Percentiles rank a stretch among this genome's conserved stretches.
Conservation (phyloP, 2,329 filamentous ascomycete genomes). For the Ceratocystis cubensis region DNA sequence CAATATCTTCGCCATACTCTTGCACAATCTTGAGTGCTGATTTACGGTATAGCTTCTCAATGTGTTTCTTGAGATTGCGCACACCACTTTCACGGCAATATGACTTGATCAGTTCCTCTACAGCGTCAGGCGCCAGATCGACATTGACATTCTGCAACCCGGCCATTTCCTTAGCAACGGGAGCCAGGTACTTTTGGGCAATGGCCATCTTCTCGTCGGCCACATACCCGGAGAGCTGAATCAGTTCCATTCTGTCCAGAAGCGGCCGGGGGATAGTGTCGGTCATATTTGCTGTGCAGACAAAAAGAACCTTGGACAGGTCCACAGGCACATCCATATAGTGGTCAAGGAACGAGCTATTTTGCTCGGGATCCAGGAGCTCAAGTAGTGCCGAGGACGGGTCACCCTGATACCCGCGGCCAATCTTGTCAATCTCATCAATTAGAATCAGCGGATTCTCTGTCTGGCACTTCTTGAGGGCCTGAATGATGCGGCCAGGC, state of each 20-base stretch:
- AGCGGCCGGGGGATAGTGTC: slow-evolving; percentile 92
- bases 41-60: slow-evolving; percentile 97
- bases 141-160: slow-evolving; percentile 86
- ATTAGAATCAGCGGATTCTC: slow-evolving; percentile 95
- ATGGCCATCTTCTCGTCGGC: slow-evolving; percentile 99
- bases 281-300: slow-evolving; percentile 97
- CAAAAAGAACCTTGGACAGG: slow-evolving; percentile 92
- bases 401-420: slow-evolving; percentile 89
- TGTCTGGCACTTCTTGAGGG: slow-evolving; percentile 96
- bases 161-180: slow-evolving; percentile 85
- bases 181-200: slow-evolving; percentile 81
- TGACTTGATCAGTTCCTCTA: slow-evolving; percentile 94
- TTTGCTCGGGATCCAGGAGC: slow-evolving; percentile 90
- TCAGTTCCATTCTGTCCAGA: slow-evolving; percentile 94
- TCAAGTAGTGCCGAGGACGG: slow-evolving; percentile 89
- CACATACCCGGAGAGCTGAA: slow-evolving; percentile 90
- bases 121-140: slow-evolving; percentile 70
- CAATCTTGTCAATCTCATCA: slow-evolving; percentile 97
- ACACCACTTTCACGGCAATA: slow-evolving; percentile 97
- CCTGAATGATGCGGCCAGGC: slow-evolving; percentile 93
- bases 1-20: slow-evolving; percentile 77
- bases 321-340: slow-evolving; percentile 98
- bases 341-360: slow-evolving; percentile 92
- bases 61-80: slow-evolving; percentile 96
- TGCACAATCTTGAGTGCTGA: slow-evolving; percentile 94